Evolutionary conservation across 208 protist genomes (phyloP).

Genomic region (Porcisia deanei): DNA sequence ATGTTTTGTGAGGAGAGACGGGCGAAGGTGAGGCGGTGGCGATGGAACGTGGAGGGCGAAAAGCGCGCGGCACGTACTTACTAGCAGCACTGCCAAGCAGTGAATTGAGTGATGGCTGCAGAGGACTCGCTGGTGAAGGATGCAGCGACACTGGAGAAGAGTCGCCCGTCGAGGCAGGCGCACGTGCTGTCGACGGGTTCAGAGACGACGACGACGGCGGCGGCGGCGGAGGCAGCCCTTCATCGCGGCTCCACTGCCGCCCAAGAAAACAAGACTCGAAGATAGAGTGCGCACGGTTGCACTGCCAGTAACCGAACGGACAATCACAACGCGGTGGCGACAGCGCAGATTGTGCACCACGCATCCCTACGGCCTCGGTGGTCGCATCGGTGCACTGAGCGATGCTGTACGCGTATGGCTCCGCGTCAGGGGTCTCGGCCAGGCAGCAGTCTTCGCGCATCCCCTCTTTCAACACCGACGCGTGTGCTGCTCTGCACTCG

Average conservation of each 20-base stretch:
- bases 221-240: neutral
- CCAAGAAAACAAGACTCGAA: slow-evolving; percentile 65
- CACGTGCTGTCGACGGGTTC: neutral
- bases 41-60: slow-evolving; percentile 33
- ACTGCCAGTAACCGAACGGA: slow-evolving; percentile 63
- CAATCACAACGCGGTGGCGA: slow-evolving; percentile 23
- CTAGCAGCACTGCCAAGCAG: neutral
- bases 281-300: slow-evolving; percentile 55
- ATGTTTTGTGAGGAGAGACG: neutral
- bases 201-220: neutral
- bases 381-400: neutral
- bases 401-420: slow-evolving; percentile 7
- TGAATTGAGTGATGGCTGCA: neutral
- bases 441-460: neutral
- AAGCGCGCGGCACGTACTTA: slow-evolving; percentile 25
- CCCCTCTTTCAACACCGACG: neutral
- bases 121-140: neutral
- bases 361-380: neutral
- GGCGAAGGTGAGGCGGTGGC: neutral
- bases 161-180: neutral
- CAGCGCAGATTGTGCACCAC: neutral
- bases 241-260: slow-evolving; percentile 42
- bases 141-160: neutral
- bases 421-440: slow-evolving; percentile 9
- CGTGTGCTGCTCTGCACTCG: neutral